Percentiles rank a stretch among this genome's conserved stretches.
These are phyloP conservation scores for Brasenia schreberi DNA, from an alignment of 164 flowering plant genomes.

Conservation along the genomic window DNA sequence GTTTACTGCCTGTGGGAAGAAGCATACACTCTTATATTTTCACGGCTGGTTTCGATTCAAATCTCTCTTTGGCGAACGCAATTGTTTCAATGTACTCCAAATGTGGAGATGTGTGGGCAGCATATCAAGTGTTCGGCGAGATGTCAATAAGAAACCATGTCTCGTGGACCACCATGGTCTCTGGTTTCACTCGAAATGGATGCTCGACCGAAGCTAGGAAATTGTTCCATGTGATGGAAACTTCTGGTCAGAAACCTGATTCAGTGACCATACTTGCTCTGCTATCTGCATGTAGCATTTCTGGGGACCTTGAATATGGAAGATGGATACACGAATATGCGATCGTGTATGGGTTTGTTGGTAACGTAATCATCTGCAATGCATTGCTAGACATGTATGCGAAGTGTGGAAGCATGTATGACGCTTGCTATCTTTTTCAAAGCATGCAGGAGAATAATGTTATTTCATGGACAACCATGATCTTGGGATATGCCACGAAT, in stretches of 20 bases:
- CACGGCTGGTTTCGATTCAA: conserved; percentile 27
- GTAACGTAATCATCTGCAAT: conserved; percentile 29
- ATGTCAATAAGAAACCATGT: conserved; percentile 33
- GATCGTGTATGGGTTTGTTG: conserved; percentile 15
- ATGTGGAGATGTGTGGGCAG: conserved; percentile 29
- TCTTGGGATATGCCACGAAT: conserved; percentile 44
- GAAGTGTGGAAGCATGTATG: conserved; percentile 42
- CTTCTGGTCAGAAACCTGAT: conserved; percentile 44
- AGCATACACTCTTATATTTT: conserved; percentile 33
- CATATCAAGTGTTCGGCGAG: conserved; percentile 28
- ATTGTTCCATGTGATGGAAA: conserved; percentile 37
- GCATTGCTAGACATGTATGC: conserved; percentile 59
- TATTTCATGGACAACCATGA: conserved; percentile 61
- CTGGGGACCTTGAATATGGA: conserved; percentile 45
- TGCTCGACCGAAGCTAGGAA: conserved; percentile 30
- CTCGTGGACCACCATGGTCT: conserved; percentile 53
- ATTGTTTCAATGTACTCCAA: conserved; percentile 53
- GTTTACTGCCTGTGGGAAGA: conserved; percentile 20
- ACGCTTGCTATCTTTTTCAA: conserved; percentile 30
- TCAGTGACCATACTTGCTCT: conserved; percentile 38
- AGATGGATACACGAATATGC: conserved; percentile 35
- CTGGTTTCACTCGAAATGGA: conserved; percentile 44
- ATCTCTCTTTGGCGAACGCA: conserved; percentile 29
- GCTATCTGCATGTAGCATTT: conserved; percentile 38
- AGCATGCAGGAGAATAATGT: conserved; percentile 27